Evolutionary conservation across 495 filamentous ascomycete species (phyloP).

Genomic region (Xylaria sp.): DNA sequence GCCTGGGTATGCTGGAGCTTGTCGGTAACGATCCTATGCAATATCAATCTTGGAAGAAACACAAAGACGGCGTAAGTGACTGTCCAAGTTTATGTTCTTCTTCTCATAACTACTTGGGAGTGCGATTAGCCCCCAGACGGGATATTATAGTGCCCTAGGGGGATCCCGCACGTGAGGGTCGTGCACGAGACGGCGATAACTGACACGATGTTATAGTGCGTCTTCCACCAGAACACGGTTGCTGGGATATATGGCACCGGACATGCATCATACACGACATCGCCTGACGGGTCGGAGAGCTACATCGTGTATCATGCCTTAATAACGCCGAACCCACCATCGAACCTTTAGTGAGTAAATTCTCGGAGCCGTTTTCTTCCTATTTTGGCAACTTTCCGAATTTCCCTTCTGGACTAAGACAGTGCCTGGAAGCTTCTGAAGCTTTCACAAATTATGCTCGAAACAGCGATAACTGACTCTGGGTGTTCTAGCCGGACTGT

Average conservation of each 20-base stretch:
- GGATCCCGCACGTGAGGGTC: not conserved
- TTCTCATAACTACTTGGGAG: not conserved
- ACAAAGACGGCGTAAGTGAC: constrained; percentile 39
- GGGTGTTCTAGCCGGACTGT: constrained; percentile 38
- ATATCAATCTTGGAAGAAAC: constrained; percentile 54
- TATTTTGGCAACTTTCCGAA: too few relatives aligned
- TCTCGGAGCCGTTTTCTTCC: too few relatives aligned
- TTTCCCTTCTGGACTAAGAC: too few relatives aligned
- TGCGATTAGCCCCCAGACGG: not conserved
- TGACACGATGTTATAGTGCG: constrained; percentile 32
- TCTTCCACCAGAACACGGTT: constrained; percentile 58
- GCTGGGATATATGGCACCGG: constrained; percentile 55
- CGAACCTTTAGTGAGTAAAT: too few relatives aligned
- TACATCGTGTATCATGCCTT: constrained; percentile 59
- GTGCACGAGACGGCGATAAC: not conserved
- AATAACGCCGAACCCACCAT: constrained; percentile 37
- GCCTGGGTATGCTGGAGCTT: constrained; percentile 51
- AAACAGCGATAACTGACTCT: too few relatives aligned
- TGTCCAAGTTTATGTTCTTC: not conserved
- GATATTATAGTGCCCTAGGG: not conserved
- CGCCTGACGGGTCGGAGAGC: constrained; percentile 53
- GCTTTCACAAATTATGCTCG: too few relatives aligned
- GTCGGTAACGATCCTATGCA: constrained; percentile 59
- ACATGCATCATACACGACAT: constrained; percentile 56
- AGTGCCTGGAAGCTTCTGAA: too few relatives aligned